Percentiles rank a stretch among this genome's conserved stretches.
phyloP scores from a whole-genome alignment of 2,329 filamentous ascomycete genomes.

The Pseudogymnoascus verrucosus region DNA sequence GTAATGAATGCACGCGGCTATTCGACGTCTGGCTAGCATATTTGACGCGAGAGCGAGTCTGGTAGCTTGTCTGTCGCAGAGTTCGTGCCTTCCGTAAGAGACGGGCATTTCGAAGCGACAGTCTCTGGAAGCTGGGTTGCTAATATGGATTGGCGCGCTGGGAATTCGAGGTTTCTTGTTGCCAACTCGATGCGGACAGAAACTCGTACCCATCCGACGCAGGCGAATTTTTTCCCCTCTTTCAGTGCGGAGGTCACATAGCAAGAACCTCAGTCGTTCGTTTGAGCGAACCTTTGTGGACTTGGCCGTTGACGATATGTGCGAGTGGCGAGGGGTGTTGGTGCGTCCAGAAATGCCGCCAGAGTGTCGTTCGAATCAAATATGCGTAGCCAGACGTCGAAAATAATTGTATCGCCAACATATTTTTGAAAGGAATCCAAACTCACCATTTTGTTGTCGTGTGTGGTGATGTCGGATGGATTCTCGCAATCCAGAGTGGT shows the following conservation, averaged over 20 bases:
- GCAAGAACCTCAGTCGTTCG: not conserved
- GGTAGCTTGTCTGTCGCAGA: not conserved
- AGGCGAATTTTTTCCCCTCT: not conserved
- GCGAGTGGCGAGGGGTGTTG: not conserved
- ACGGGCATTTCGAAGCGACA: not conserved
- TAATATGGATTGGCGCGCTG: not conserved
- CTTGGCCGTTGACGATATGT: not conserved
- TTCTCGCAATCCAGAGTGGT: slow-evolving; percentile 5
- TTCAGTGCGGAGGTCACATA: not conserved
- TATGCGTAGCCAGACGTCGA: slow-evolving; percentile 4
- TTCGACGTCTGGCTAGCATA: slow-evolving; percentile 4
- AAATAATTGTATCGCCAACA: slow-evolving; percentile 1
- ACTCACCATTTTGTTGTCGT: slow-evolving; percentile 9
- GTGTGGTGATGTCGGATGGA: slow-evolving; percentile 6
- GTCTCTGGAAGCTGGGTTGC: not conserved
- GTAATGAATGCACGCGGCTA: not conserved
- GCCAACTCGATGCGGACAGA: not conserved
- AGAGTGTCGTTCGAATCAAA: slow-evolving; percentile 2
- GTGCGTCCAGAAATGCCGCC: slow-evolving; percentile 4
- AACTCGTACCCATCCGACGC: not conserved
- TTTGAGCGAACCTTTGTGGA: not conserved
- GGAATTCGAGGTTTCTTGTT: not conserved
- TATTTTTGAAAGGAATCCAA: slow-evolving; percentile 6
- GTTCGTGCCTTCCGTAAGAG: not conserved
- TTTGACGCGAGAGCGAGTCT: not conserved